Conservation (phyloP, 2,329 filamentous ascomycete genomes). For the Cytospora piceicola region DNA sequence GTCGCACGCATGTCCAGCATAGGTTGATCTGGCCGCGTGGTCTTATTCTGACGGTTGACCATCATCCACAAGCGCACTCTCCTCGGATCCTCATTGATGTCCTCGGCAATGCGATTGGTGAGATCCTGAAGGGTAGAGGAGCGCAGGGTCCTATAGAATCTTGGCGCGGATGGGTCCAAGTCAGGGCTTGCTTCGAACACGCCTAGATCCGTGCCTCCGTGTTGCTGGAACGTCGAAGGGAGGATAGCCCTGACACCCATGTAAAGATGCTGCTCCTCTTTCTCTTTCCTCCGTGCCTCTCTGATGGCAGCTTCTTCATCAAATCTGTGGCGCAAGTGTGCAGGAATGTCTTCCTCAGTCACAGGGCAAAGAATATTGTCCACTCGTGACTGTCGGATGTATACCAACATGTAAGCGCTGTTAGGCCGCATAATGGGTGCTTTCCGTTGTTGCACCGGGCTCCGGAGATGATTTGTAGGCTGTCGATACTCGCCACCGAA, state of each 20-base stretch:
- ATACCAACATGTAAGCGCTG: constrained; percentile 99
- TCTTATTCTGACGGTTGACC: constrained; percentile 99
- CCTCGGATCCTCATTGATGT: constrained; percentile 69
- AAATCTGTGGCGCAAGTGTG: constrained; percentile 76
- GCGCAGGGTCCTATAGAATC: constrained; percentile 72
- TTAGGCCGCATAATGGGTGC: constrained; percentile 66
- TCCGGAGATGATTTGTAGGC: constrained; percentile 51
- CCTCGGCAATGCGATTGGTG: constrained; percentile 68
- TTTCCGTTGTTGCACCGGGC: constrained; percentile 59
- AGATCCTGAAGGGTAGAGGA: constrained; percentile 79
- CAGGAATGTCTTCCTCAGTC: constrained; percentile 76
- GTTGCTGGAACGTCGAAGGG: constrained; percentile 76
- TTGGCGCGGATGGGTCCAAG: constrained; percentile 69
- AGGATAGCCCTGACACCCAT: constrained; percentile 83
- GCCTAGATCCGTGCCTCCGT: constrained; percentile 83
- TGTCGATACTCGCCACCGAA: constrained; percentile 83
- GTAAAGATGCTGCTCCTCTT: constrained; percentile 93
- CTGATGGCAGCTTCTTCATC: constrained; percentile 79
- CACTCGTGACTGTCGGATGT: constrained; percentile 85
- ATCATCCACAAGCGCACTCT: constrained; percentile 89
- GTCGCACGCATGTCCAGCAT: constrained; percentile 78
- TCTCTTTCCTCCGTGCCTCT: constrained; percentile 81
- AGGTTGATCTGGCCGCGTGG: constrained; percentile 85
- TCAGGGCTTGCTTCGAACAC: constrained; percentile 63
- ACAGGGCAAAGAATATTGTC: constrained; percentile 81